phyloP scores from a whole-genome alignment of 1,139 yeast species.

The Blastobotrys persicus region DNA sequence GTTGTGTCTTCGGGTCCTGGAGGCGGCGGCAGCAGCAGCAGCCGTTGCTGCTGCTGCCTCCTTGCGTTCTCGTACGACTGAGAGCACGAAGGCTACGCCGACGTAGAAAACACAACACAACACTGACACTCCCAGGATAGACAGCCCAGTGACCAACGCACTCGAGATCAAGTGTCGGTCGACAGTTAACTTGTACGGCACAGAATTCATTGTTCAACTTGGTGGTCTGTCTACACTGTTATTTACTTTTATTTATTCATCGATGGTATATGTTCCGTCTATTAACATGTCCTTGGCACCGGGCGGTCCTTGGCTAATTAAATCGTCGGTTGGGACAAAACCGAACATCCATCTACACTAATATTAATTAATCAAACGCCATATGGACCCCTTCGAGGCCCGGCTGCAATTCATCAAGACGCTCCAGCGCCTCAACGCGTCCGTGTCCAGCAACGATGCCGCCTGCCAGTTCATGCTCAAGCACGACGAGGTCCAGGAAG shows the following conservation, averaged over 20 bases:
- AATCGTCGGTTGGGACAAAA: no score
- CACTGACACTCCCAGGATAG: not conserved
- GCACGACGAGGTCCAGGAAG: conserved; percentile 62
- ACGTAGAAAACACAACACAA: not conserved
- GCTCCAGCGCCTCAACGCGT: conserved; percentile 60
- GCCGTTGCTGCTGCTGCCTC: no score
- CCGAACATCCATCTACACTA: no score
- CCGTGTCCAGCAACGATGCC: conserved; percentile 52
- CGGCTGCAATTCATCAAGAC: conserved; percentile 65
- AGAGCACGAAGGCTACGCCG: not conserved
- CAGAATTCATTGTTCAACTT: not conserved
- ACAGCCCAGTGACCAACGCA: not conserved
- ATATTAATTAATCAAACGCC: not conserved
- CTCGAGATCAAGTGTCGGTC: not conserved
- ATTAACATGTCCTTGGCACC: no score
- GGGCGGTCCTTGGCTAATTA: no score
- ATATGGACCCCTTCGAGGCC: conserved; percentile 79
- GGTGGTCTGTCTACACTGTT: no score
- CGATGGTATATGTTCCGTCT: no score
- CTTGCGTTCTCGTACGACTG: not conserved
- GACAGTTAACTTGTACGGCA: not conserved
- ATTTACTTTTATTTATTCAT: no score
- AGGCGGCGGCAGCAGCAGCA: no score
- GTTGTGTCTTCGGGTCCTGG: no score
- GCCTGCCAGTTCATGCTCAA: conserved; percentile 61